Conservation (phyloP, 768 basidiomycete species). For the Tylopilus cervinicoccineus region DNA sequence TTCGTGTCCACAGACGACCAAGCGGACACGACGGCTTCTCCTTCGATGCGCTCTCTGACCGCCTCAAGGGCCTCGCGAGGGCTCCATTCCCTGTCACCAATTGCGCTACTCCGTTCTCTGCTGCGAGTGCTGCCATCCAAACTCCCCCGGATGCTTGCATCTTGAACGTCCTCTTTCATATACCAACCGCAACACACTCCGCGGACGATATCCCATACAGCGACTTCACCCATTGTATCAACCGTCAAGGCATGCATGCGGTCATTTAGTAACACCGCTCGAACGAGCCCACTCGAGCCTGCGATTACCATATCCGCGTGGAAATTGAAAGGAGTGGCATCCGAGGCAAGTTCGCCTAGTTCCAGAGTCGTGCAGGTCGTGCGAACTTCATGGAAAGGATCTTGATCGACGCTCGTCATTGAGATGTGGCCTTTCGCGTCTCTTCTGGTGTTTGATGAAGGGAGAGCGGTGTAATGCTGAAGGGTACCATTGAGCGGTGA, state of each 20-base stretch:
- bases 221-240: slow-evolving; percentile 83
- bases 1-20: slow-evolving; percentile 93
- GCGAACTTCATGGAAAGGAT: slow-evolving; percentile 38
- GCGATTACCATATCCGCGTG: slow-evolving; percentile 66
- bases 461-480: slow-evolving; percentile 23
- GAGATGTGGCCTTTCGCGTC: slow-evolving; percentile 19
- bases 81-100: slow-evolving; percentile 50
- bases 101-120: slow-evolving; percentile 31
- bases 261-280: slow-evolving; percentile 81
- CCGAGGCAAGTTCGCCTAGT: slow-evolving; percentile 74
- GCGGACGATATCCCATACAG: slow-evolving; percentile 88
- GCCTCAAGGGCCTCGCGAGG: slow-evolving; percentile 83
- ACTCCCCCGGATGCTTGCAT: slow-evolving; percentile 49
- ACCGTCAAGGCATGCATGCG: slow-evolving; percentile 87
- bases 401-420: slow-evolving; percentile 21
- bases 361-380: slow-evolving; percentile 57
- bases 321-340: slow-evolving; percentile 56
- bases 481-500: slow-evolving; percentile 37
- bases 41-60: slow-evolving; percentile 90
- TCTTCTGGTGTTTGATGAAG: slow-evolving; percentile 25
- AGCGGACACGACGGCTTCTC: slow-evolving; percentile 77
- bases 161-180: slow-evolving; percentile 58
- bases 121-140: slow-evolving; percentile 32
- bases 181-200: slow-evolving; percentile 74
- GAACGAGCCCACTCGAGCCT: slow-evolving; percentile 79